Percentiles rank a stretch among this genome's conserved stretches.
Conservation (phyloP, 2,329 filamentous ascomycete genomes). For the Monilinia fructicola region DNA sequence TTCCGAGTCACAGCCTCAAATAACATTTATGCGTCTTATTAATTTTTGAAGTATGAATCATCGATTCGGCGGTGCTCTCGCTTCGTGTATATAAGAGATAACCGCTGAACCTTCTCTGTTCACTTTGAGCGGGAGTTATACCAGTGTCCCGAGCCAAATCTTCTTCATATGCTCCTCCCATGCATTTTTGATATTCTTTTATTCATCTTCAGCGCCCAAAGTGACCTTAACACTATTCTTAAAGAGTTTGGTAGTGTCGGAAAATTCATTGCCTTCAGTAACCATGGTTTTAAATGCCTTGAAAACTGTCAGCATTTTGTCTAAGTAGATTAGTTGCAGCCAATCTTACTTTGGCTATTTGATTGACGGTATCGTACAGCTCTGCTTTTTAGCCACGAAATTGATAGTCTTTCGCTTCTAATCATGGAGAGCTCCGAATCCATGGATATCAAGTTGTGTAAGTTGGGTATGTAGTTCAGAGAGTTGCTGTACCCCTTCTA, state of each 20-base stretch:
- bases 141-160: background rate
- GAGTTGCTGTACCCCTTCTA: background rate
- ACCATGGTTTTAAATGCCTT: background rate
- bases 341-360: background rate
- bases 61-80: fast-evolving
- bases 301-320: background rate
- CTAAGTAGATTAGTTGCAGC: background rate
- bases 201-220: background rate
- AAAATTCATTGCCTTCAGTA: background rate
- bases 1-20: background rate
- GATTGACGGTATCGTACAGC: background rate
- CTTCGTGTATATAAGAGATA: background rate
- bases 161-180: background rate
- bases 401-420: too few relatives aligned
- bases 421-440: background rate
- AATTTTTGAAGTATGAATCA: background rate
- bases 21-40: background rate
- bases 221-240: background rate
- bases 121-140: background rate
- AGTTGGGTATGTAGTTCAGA: background rate
- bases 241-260: background rate
- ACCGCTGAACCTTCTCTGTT: slow-evolving; percentile 2
- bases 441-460: background rate
- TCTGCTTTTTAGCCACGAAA: background rate
- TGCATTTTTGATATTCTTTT: background rate